Evolutionary conservation across 805 yeast species (phyloP), one percentile per base, ranked within the genome.

Genomic region (Saccharomycopsis fodiens): DNA sequence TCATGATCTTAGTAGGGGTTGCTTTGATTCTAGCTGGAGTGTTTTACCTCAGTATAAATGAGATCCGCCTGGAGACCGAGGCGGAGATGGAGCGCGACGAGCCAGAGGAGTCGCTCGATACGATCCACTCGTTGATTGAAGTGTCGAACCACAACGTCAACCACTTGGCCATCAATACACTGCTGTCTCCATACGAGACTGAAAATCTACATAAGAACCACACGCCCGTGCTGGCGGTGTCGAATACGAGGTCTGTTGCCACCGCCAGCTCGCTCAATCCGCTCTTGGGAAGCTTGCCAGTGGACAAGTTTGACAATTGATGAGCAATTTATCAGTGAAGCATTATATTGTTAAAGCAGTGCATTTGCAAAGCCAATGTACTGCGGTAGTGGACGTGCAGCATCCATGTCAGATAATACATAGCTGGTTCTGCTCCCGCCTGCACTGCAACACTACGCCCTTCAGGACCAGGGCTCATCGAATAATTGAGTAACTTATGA

Each of bases 11-110:
- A 0, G 58, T 80, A 16, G 73, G 77, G 19, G 71, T 76, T 1
- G 21, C 53, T 2, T 43, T 70, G 4, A 65, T 73, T 5, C 54
- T 73, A 2, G 12, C 55, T 1, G 95, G 95, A 1, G 95, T 85
- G 2, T 69, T 78, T 29, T 59, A 74, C 10, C 67, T 86, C 16
- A 80, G 88, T 44, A 73, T 79, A 73, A 74, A 74, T 44, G 53
- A 60, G 16, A 62, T 59, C 16, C 56, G 54, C 3, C 42, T 65
- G 46, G 59, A 65, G 40, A 68, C 35, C 10, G 22, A 25, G 19
- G 29, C 30, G 21, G 30, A 40, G 30, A n/a, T 25, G 19, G 35
- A 27, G 21, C 35, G 17, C 20, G 43, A 40, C 16, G 25, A 12
- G 10, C 29, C 29, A 7, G 43, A 40, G 16, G 20, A 32, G 17